Conservation (phyloP, 345 rosid genomes). For the Melaleuca alternifolia region DNA sequence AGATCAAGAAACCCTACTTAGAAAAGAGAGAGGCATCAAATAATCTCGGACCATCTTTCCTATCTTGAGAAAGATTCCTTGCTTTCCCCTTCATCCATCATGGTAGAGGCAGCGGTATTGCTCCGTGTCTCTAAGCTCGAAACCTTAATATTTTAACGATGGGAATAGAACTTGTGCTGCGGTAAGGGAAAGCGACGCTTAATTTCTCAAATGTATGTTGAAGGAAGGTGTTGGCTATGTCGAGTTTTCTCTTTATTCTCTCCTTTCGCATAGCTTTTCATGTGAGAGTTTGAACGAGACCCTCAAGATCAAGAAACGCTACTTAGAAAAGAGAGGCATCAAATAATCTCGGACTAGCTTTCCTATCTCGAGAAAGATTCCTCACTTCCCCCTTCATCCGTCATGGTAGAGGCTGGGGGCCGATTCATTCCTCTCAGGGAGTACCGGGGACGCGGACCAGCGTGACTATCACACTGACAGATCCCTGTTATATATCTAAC, state of each 20-base stretch:
- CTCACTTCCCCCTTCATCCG: neutral
- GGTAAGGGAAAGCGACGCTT: neutral
- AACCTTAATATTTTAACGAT: neutral
- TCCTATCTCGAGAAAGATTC: neutral
- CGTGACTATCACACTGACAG: neutral
- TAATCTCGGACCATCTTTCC: neutral
- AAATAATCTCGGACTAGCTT: neutral
- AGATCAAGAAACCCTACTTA: neutral
- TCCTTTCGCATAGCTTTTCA: neutral
- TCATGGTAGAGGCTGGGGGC: neutral
- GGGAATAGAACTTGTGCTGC: neutral
- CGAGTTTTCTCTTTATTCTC: neutral
- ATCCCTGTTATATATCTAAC: neutral
- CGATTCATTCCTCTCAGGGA: neutral
- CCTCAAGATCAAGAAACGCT: neutral
- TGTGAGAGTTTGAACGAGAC: neutral
- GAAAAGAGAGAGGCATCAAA: neutral
- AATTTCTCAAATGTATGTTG: neutral
- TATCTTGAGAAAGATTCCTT: neutral
- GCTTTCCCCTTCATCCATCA: neutral
- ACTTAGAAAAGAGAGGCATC: neutral
- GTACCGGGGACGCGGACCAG: neutral
- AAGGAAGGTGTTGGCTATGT: neutral
- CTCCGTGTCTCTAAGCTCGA: neutral
- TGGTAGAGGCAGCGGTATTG: neutral